Evolutionary conservation across 1,284 basidiomycete genomes (phyloP).

Genomic region (Leccinum huronense): DNA sequence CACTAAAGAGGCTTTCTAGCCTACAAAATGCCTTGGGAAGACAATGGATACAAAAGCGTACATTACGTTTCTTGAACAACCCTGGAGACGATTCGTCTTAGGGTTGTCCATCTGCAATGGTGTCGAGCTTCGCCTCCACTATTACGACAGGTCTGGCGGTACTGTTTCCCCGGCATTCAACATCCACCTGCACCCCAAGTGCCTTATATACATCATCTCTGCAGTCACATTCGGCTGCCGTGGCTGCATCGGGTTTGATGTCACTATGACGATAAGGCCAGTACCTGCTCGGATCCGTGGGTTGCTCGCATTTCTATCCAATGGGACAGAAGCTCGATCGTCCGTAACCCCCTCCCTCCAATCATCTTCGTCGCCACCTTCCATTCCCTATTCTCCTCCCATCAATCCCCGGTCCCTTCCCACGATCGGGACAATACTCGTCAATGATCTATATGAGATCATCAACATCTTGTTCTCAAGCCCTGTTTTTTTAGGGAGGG

Average conservation of each 20-base stretch:
- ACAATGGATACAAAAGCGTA: slow-evolving; percentile 6
- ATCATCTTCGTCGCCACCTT: background rate
- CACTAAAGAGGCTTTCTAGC: background rate
- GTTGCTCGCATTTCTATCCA: background rate
- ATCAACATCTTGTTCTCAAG: slow-evolving; percentile 5
- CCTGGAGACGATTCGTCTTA: slow-evolving; percentile 5
- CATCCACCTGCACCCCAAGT: background rate
- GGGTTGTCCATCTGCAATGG: slow-evolving; percentile 1
- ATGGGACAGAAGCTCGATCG: background rate
- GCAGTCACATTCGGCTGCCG: background rate
- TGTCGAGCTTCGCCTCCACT: background rate
- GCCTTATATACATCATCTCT: background rate
- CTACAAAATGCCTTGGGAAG: background rate
- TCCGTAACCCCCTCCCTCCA: background rate
- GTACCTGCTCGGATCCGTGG: background rate
- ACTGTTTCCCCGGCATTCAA: background rate
- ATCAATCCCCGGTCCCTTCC: background rate
- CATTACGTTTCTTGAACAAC: slow-evolving; percentile 4
- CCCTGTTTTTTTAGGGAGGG: slow-evolving; percentile 2
- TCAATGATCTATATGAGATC: background rate
- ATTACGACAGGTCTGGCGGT: background rate
- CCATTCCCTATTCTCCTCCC: background rate
- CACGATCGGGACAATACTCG: background rate
- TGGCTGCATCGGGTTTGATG: background rate
- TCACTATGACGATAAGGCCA: background rate